phyloP scores from a whole-genome alignment of 2,329 filamentous ascomycete species.

The Bipolaris victoriae region DNA sequence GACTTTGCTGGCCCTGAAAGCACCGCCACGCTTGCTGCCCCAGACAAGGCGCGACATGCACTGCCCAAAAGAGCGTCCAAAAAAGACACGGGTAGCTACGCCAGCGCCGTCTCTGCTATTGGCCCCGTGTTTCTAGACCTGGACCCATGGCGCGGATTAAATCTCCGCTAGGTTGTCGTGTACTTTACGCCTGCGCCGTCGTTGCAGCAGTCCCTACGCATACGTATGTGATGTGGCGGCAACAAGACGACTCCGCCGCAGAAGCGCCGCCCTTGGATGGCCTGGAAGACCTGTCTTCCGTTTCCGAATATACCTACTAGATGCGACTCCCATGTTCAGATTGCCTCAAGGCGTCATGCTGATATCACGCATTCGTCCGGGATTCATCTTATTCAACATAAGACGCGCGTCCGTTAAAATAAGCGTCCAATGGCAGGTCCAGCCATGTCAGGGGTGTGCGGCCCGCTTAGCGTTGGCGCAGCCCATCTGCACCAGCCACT shows the following conservation, averaged over 20 bases:
- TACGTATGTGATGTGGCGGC: not conserved
- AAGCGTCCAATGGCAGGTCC: constrained; percentile 11
- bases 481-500: constrained; percentile 7
- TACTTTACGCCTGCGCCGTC: too few relatives aligned
- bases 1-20: not conserved
- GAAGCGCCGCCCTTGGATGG: not conserved
- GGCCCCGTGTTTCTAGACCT: constrained; percentile 22
- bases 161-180: not conserved
- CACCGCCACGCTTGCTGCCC: constrained; percentile 1
- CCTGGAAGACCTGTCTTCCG: not conserved
- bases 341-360: not conserved
- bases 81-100: constrained; percentile 10
- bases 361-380: constrained; percentile 6
- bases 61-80: constrained; percentile 2
- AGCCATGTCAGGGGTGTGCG: constrained; percentile 13
- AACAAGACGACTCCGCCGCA: not conserved
- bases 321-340: too few relatives aligned
- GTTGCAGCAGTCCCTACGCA: not conserved
- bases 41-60: constrained; percentile 5
- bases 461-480: constrained; percentile 13
- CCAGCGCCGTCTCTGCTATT: constrained; percentile 6
- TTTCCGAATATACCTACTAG: too few relatives aligned
- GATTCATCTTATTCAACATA: constrained; percentile 3
- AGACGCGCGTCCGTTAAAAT: constrained; percentile 24
- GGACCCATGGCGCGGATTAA: constrained; percentile 11